A percentile compares a stretch with the other conserved stretches of the same genome.
These are phyloP conservation scores for Globisporangium mamillatum DNA, from an alignment of 352 stramenopile genomes.

Conservation along the genomic window DNA sequence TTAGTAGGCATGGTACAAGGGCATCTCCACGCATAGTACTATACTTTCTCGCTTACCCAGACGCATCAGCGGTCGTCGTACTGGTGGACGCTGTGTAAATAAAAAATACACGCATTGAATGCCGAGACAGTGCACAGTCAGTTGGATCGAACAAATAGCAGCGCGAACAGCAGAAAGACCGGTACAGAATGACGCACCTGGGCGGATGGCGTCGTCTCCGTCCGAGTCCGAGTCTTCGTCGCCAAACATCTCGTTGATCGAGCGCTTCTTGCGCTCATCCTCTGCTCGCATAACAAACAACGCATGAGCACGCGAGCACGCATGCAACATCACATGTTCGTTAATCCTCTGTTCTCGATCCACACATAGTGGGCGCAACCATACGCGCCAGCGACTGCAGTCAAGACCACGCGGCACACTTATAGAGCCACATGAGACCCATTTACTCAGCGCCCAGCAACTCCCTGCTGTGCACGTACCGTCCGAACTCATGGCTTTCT, in stretches of 20 bases:
- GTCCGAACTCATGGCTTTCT: conserved; percentile 51
- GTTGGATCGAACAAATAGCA: not conserved
- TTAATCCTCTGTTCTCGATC: not conserved
- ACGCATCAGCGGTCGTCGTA: conserved; percentile 62
- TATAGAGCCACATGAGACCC: too few relatives aligned
- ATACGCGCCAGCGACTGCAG: too few relatives aligned
- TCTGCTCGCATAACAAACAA: conserved; percentile 27
- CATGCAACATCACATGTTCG: not conserved
- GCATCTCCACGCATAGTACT: not conserved
- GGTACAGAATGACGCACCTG: conserved; percentile 23
- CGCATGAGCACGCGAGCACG: not conserved
- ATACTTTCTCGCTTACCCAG: conserved; percentile 36
- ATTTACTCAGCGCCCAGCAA: too few relatives aligned
- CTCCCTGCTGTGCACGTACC: conserved; percentile 28
- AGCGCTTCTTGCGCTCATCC: conserved; percentile 81
- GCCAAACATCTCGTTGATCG: conserved; percentile 88
- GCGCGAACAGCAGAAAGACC: not conserved
- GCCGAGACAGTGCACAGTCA: not conserved
- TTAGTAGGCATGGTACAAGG: not conserved
- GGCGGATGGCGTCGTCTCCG: conserved; percentile 51
- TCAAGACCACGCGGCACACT: too few relatives aligned
- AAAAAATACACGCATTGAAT: not conserved
- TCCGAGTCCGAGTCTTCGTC: conserved; percentile 80
- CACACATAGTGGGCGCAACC: not conserved
- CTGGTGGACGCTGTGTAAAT: conserved; percentile 27